Evolutionary conservation across 148 eudicot species (phyloP).

Genomic region (Cornus florida): DNA sequence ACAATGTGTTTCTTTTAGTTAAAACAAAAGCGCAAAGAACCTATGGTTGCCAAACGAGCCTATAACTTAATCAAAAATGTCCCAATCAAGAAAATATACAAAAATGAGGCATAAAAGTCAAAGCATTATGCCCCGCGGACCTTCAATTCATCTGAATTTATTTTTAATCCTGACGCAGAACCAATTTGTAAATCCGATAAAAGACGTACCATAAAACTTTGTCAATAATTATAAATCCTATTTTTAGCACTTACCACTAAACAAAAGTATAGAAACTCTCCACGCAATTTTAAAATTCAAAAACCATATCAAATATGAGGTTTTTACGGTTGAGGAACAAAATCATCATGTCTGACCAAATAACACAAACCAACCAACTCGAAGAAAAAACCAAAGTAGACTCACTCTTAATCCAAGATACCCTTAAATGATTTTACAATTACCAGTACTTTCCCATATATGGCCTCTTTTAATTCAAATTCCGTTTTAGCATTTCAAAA

Average conservation of each 20-base stretch:
- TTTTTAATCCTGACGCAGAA: not conserved
- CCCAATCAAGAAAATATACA: not conserved
- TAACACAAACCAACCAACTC: not conserved
- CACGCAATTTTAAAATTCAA: not conserved
- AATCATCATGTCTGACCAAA: not conserved
- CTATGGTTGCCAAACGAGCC: too few relatives aligned
- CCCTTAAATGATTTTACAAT: not conserved
- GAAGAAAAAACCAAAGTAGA: not conserved
- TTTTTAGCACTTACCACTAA: not conserved
- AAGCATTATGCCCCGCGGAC: not conserved
- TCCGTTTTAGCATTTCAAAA: too few relatives aligned
- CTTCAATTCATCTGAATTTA: not conserved
- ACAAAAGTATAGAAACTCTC: not conserved
- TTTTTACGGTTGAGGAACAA: too few relatives aligned
- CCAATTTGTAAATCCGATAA: not conserved
- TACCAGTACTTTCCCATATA: not conserved
- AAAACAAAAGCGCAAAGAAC: too few relatives aligned
- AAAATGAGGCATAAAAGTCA: not conserved
- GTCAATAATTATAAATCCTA: not conserved
- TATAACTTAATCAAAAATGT: not conserved
- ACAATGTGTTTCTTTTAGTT: too few relatives aligned
- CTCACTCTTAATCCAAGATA: not conserved
- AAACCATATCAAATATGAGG: too few relatives aligned
- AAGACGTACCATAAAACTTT: too few relatives aligned
- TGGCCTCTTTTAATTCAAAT: not conserved